Evolutionary conservation across 129 eudicot species (phyloP), one percentile per base, ranked within the genome.

Genomic region (Glebionis coronaria): DNA sequence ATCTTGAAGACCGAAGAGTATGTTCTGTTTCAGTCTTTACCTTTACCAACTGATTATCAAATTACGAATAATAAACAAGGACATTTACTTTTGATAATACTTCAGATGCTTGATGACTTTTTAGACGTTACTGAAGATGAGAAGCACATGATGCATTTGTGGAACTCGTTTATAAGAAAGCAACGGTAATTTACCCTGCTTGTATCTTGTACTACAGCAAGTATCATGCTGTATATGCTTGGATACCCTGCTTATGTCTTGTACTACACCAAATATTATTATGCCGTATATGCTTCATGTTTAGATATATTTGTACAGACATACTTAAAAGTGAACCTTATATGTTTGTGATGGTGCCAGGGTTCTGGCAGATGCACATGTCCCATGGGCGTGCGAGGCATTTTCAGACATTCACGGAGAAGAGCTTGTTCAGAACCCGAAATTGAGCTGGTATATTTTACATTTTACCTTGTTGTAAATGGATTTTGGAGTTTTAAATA

Each of bases 81-180:
- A 28, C 29, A 38, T 46, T 55, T 35, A 65, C 47, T 21, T 12
- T 61, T 20, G 47, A 51, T 35, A n/a, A 44, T 81, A 38, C 65
- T 67, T 76, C 88, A 94, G 99, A 86, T 94, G 99, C 93, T 94
- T 61, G 95, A 94, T 81, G 99, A 94, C 81, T 94, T 89, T 73
- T 85, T 94, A 58, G 99, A 90, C 76, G 97, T 89, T 15, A 73
- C 93, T 56, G 74, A 79, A 71, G 85, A 90, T 63, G 99, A 94
- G 80, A 94, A 94, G 76, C 84, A 75, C 70, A 67, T 94, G 78
- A 94, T 94, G 99, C 95, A 87, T 87, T 88, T 90, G 4, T 94
- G 99, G 97, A 94, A 94, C 82, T 94, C 99, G 6, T 94, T 94
- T 61, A 80, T 90, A 16, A 82, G 99, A 80, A 93, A 84, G 76